Evolutionary conservation across 2,329 filamentous ascomycete genomes (phyloP), one percentile per base, ranked within the genome.

Genomic region (Phoma herbarum): DNA sequence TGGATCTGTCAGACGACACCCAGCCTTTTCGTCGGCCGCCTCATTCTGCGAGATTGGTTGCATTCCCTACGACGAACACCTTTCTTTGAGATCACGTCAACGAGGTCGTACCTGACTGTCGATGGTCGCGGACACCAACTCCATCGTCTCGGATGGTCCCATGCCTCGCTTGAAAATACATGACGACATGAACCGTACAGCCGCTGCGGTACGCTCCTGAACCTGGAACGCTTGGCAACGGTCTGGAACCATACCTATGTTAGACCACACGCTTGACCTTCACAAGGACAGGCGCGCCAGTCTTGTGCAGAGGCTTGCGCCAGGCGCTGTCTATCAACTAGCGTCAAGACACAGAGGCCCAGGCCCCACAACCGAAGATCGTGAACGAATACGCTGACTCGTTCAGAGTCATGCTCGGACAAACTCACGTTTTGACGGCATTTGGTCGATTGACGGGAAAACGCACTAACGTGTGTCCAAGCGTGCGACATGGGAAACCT

Each of bases 161-260:
- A 29, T 33, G 25, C 39, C 29, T 42, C 33, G 26, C 44, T 33
- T 29, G 26, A 25, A 33, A 20, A 33, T 52, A 25, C 39, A 67
- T 70, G 66, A 67, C 63, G 66, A 66, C 65, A 66, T 59, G 43
- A 31, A 41, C 42, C 41, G 52, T 45, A 50, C 42, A 41, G 37
- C 48, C 25, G 33, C 51, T 47, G 33, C 43, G 26, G 51, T 61
- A 45, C 60, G 31, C 48, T 52, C 54, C 48, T 52, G 47, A 58
- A 57, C 51, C 60, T 65, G 54, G 39, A 52, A 37, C 39, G 43
- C 68, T 70, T 69, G 68, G 68, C 68, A 70, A 70, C 67, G 68
- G 68, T 66, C 63, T 65, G 60, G 64, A 59, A 60, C 62, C 50
- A 39, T 47, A 49, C 35, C 57, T 42, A 47, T 51, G 55, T 45